Percentiles rank a stretch among this genome's conserved stretches.
Conservation (phyloP, 2,329 filamentous ascomycete genomes). For the Pseudogymnoascus sp. region DNA sequence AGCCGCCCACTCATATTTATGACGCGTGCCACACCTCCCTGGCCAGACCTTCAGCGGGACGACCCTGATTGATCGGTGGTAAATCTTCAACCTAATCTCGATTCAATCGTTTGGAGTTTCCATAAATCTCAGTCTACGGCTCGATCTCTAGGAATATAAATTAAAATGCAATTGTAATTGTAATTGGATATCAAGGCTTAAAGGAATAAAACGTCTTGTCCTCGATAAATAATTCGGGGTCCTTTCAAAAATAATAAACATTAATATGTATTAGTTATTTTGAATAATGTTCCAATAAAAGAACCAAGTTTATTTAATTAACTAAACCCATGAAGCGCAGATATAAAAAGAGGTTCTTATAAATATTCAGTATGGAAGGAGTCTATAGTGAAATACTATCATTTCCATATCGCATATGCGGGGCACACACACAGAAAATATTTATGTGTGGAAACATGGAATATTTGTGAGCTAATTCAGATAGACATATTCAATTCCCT, state of each 20-base stretch:
- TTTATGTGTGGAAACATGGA: not conserved
- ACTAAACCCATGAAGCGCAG: too few relatives aligned
- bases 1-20: constrained; percentile 2
- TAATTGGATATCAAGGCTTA: not conserved
- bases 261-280: not conserved
- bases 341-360: too few relatives aligned
- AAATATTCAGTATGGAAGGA: not conserved
- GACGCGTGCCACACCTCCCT: not conserved
- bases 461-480: constrained; percentile 6
- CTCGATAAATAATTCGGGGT: not conserved
- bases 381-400: not conserved
- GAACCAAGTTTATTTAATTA: not conserved
- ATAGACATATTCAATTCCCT: constrained; percentile 13
- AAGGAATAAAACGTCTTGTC: not conserved
- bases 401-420: too few relatives aligned
- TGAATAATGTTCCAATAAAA: not conserved
- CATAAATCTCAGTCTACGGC: not conserved
- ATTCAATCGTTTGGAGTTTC: not conserved
- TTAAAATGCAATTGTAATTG: not conserved
- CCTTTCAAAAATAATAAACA: not conserved
- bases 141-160: not conserved
- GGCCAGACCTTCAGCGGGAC: constrained; percentile 1
- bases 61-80: not conserved
- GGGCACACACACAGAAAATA: not conserved
- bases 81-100: not conserved